Conservation (phyloP, 495 filamentous ascomycete species). For the Mytilinidion resinicola region DNA sequence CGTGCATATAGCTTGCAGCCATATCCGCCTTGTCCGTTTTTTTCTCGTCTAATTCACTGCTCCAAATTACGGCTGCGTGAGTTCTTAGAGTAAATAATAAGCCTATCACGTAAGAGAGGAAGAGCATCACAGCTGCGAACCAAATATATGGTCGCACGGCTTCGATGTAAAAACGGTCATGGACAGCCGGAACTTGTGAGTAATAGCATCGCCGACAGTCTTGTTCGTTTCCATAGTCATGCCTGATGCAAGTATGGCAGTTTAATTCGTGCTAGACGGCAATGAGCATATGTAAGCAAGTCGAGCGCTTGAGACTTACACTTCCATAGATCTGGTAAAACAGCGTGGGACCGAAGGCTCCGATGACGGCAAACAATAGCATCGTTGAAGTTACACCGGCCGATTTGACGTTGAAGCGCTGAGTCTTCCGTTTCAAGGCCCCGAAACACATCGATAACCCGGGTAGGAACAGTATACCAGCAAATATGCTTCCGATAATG, state of each 20-base stretch:
- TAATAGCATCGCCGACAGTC: conserved; percentile 95
- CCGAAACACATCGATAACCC: conserved; percentile 99
- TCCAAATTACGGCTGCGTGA: conserved; percentile 96
- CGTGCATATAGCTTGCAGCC: conserved; percentile 17
- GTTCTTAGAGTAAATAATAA: conserved; percentile 95
- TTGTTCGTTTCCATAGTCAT: conserved; percentile 38
- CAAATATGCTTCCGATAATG: conserved; percentile 96
- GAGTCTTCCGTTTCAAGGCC: conserved; percentile 94
- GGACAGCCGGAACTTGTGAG: conserved; percentile 75
- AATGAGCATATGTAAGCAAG: conserved; percentile 30
- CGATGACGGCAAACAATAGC: conserved; percentile 94
- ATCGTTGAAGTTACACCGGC: conserved; percentile 98
- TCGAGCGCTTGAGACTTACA: conserved; percentile 45
- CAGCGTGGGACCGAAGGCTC: conserved; percentile 93
- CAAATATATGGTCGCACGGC: conserved; percentile 93
- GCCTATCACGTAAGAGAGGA: conserved; percentile 89
- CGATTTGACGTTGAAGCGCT: conserved; percentile 95
- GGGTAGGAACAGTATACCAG: conserved; percentile 90
- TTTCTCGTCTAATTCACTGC: conserved; percentile 79
- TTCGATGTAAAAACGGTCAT: conserved; percentile 79
- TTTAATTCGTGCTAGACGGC: conserved; percentile 74
- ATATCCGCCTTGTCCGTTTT: conserved; percentile 40
- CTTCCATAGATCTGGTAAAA: conserved; percentile 99
- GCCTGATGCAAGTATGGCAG: conserved; percentile 67
- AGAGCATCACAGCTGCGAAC: conserved; percentile 75